Evolutionary conservation across 139 green algal species (phyloP).

Genomic region (Yamagishiella unicocca): DNA sequence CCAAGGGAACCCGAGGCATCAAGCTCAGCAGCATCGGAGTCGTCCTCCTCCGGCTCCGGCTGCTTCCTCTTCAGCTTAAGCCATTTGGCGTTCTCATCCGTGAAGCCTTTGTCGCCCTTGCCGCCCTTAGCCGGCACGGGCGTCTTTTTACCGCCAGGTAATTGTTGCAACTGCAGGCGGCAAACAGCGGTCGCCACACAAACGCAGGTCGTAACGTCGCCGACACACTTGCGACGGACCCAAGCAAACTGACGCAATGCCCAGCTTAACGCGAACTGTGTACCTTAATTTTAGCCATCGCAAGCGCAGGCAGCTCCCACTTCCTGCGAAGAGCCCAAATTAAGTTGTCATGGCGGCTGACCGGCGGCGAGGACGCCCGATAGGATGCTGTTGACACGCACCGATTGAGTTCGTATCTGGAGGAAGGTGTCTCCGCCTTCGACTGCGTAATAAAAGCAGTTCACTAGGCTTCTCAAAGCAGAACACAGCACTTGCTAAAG

Average conservation of each 20-base stretch:
- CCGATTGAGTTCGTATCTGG: background rate
- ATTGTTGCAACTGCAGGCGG: too few species aligned
- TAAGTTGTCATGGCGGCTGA: slow-evolving; percentile 20
- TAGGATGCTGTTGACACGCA: background rate
- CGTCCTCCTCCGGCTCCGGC: slow-evolving; percentile 40
- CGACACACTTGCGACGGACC: too few species aligned
- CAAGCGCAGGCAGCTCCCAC: background rate
- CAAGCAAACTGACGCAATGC: too few species aligned
- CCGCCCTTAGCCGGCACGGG: background rate
- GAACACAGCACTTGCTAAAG: too few species aligned
- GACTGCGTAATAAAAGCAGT: too few species aligned
- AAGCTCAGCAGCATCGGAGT: slow-evolving; percentile 9
- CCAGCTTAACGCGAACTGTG: too few species aligned
- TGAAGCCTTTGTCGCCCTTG: slow-evolving; percentile 66
- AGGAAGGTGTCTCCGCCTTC: background rate
- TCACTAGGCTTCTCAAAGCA: too few species aligned
- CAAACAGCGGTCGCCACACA: too few species aligned
- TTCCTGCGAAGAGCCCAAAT: background rate
- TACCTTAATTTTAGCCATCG: background rate
- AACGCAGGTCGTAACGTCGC: too few species aligned
- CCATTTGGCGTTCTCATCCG: slow-evolving; percentile 82
- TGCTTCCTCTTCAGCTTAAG: slow-evolving; percentile 73
- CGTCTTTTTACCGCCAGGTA: too few species aligned
- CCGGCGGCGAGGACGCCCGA: background rate
- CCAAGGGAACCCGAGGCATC: background rate